Base-by-base conservation (phyloP, 768 basidiomycete species). In the Tricholoma terreum region DNA sequence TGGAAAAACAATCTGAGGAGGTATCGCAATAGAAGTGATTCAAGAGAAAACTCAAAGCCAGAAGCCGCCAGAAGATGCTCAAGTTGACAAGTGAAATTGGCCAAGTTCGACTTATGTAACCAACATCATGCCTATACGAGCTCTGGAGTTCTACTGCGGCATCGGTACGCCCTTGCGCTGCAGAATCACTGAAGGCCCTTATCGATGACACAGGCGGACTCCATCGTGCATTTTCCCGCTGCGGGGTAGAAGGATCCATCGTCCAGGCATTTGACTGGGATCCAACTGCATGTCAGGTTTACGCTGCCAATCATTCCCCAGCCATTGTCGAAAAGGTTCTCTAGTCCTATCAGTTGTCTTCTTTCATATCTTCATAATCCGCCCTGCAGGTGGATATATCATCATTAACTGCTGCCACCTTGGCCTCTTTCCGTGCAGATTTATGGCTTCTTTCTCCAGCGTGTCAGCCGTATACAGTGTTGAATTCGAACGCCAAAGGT, bases 191-290 rank as follows among this genome's bases (percentile, higher is more conserved):
- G 14, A 43, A 24, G 24, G 14, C 22, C 52, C 22, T 50, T 27
- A 62, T 50, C 49, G 54, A 45, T 9, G 42, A 11, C 50, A 53
- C 58, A 91, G 90, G 89, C 22, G 90, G 90, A 6, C 75, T 92
- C 5, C 87, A 89, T 73, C 74, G 82, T 22, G 90, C 89, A 6
- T 75, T 92, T 15, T 64, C 72, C 45, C 77, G 82, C 51, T 85
- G 84, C 62, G 65, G 62, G 9, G 71, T 82, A 45, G 62, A 74
- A 17, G 83, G 75, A 4, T 62, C 69, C 0, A 77, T 89, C 31
- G 72, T 85, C 5, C 80, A 80, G 58, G 89, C 90, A n/a, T 90
- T 86, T 65, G 91, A 92, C 68, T 91, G 90, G 89, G 90, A 92
- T 73, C 88, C 84, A 62, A 77, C 75, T 17, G 89, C 89, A 34